phyloP scores from a whole-genome alignment of 345 rosid genomes.

The Dipteronia sinensis region DNA sequence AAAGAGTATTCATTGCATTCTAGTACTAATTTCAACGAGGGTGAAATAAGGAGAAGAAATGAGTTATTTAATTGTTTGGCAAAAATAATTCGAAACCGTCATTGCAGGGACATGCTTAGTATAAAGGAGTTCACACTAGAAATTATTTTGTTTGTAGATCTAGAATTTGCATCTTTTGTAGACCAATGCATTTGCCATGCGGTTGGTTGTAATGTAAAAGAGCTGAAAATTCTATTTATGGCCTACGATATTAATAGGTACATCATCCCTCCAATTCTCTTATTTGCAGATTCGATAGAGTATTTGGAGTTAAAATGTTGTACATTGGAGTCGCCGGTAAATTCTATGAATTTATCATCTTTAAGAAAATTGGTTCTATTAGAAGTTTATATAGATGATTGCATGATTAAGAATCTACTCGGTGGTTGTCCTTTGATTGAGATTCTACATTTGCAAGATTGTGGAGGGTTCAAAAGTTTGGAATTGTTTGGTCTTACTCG shows the following conservation, averaged over 20 bases:
- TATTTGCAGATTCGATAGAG: neutral
- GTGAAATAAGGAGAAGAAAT: neutral
- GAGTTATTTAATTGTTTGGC: neutral
- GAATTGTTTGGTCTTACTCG: neutral
- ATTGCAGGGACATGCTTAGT: neutral
- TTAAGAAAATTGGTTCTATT: constrained; percentile 2
- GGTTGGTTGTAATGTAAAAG: constrained; percentile 3
- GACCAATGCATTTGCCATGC: neutral
- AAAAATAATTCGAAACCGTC: neutral
- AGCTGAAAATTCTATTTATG: neutral
- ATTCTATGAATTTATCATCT: neutral
- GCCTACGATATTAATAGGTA: neutral
- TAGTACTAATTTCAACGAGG: neutral
- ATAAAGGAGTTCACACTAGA: neutral
- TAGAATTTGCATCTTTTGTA: neutral
- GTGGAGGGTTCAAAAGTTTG: neutral
- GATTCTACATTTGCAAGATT: neutral
- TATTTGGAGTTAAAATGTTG: neutral
- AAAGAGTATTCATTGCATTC: too few relatives aligned
- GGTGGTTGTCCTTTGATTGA: constrained; percentile 1
- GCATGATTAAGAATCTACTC: neutral
- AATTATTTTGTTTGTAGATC: neutral
- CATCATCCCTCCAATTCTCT: neutral
- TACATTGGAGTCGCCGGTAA: neutral
- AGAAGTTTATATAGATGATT: neutral